Conservation (phyloP, 2,329 filamentous ascomycete genomes). For the Penicillium sp. region DNA sequence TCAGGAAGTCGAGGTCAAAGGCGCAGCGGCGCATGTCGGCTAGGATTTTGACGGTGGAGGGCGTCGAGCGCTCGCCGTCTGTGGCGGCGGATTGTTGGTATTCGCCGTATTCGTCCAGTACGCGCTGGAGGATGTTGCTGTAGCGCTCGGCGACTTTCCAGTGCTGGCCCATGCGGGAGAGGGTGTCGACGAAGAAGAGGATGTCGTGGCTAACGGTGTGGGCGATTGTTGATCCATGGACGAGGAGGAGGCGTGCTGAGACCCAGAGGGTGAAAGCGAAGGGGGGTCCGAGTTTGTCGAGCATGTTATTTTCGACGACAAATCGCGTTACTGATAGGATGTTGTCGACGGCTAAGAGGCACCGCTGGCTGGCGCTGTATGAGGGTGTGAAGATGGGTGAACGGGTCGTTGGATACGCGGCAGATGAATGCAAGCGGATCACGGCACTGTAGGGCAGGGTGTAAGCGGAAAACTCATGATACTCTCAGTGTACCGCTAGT, state of each 20-base stretch:
- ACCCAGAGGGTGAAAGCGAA: conserved; percentile 95
- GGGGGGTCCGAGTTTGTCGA: conserved; percentile 80
- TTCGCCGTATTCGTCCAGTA: conserved; percentile 82
- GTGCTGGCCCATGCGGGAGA: conserved; percentile 76
- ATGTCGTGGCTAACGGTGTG: conserved; percentile 80
- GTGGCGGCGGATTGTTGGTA: conserved; percentile 63
- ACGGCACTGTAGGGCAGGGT: conserved; percentile 59
- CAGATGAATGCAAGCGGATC: conserved; percentile 87
- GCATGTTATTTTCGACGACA: conserved; percentile 71
- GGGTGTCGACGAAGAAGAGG: conserved; percentile 76
- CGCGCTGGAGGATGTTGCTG: conserved; percentile 74
- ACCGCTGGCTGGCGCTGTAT: conserved; percentile 80
- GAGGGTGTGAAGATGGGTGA: conserved; percentile 89
- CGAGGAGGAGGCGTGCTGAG: conserved; percentile 79
- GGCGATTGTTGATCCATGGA: conserved; percentile 88
- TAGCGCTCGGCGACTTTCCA: conserved; percentile 88
- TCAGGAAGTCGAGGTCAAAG: conserved; percentile 86
- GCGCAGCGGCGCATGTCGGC: conserved; percentile 90
- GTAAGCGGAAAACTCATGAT: conserved; percentile 23
- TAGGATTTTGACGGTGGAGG: conserved; percentile 80
- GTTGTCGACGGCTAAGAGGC: conserved; percentile 78
- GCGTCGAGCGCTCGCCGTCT: conserved; percentile 73
- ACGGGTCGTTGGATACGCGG: conserved; percentile 85
- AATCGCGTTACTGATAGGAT: conserved; percentile 78
- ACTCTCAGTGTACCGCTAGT: not conserved